Base-by-base conservation (phyloP, 805 yeast genomes). In the Kazachstania taianensis region DNA sequence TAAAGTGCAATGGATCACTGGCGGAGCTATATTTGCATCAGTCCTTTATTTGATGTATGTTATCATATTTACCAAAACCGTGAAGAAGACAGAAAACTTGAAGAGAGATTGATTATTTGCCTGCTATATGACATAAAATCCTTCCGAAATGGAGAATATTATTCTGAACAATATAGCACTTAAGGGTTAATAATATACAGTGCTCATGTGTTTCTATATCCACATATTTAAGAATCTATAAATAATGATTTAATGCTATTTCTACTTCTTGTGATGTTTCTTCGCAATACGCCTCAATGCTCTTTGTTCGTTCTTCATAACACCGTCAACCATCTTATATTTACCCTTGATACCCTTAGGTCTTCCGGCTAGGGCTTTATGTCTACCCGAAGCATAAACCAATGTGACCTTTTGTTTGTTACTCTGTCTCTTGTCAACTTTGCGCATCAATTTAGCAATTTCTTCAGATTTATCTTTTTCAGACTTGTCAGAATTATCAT, bases 281-380 rank as follows among this genome's bases (percentile, higher is more conserved):
- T 87, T 92, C 18, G 85, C 81, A 47, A 87, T 83, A 58, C 97
- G 78, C 55, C 73, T 78, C 54, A 89, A 67, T 10, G 97, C 96
- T 48, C 98, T 71, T 70, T 81, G 87, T 65, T 92, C 99, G 61
- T 92, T 92, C 82, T 92, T 92, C 81, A 85, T 69, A 15, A 79
- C 83, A 69, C 97, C 97, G 63, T 92, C 99, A 49, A 92, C 97
- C 98, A 92, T 92, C 79, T 84, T 92, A 67, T 92, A 92, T 59
- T 84, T 86, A 64, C 99, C 99, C 61, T 78, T 85, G 48, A 92
- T 76, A 59, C 98, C 99, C 65, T 75, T 81, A 28, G 99, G 99
- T 67, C 99, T 81, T 38, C 98, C 98, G 48, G 82, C 68, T 35
- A 87, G 64, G 40, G 95, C 94, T 59, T 67, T 81, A 62, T 92